A percentile compares a stretch with the other conserved stretches of the same genome.
These are phyloP conservation scores for Mortierella hygrophila DNA, from an alignment of 192 early-diverging fungal species.

Conservation along the genomic window DNA sequence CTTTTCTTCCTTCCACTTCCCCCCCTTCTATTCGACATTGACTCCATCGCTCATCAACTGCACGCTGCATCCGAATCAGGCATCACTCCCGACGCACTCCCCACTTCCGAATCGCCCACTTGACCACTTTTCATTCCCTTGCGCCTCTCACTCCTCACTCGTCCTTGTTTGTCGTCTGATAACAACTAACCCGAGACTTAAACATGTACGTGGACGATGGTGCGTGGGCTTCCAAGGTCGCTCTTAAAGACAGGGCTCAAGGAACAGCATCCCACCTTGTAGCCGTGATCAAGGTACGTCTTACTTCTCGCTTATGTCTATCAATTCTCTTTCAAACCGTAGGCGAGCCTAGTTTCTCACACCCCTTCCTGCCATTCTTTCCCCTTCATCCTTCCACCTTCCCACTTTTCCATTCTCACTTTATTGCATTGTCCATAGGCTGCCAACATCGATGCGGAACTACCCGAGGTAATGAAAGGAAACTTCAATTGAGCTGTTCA, in stretches of 20 bases:
- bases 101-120: neutral
- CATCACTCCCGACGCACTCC: neutral
- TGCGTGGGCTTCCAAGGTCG: conserved; percentile 40
- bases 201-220: conserved; percentile 50
- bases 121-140: neutral
- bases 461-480: conserved; percentile 15
- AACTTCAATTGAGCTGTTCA: neutral
- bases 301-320: neutral
- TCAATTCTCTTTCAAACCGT: neutral
- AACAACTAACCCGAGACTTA: neutral
- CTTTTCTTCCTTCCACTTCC: neutral
- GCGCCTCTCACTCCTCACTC: neutral
- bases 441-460: conserved; percentile 10
- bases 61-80: neutral
- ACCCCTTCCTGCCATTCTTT: neutral
- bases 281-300: conserved; percentile 39
- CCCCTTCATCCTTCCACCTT: neutral
- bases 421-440: conserved; percentile 4
- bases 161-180: neutral
- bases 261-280: conserved; percentile 29
- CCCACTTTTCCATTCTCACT: neutral
- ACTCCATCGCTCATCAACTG: neutral
- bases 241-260: conserved; percentile 48
- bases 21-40: neutral
- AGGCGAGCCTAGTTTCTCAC: neutral